These are phyloP conservation scores for Monilinia fructigena DNA, from an alignment of 2,329 filamentous ascomycete species.

Conservation along the genomic window DNA sequence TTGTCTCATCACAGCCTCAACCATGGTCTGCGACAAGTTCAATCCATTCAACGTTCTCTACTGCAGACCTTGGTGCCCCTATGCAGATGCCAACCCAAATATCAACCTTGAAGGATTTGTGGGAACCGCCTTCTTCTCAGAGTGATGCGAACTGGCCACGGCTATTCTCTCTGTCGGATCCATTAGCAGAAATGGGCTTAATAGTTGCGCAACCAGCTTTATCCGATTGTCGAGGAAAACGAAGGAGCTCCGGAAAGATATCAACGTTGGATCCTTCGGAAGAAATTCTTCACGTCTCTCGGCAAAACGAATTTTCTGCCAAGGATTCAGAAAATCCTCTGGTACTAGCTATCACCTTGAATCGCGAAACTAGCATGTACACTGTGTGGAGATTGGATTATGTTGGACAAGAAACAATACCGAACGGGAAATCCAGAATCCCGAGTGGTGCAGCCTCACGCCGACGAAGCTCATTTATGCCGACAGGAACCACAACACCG, in stretches of 20 bases:
- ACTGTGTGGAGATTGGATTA: constrained; percentile 85
- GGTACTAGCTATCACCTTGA: constrained; percentile 76
- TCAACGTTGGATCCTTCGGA: constrained; percentile 71
- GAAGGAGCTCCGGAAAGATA: constrained; percentile 45
- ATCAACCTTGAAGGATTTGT: constrained; percentile 57
- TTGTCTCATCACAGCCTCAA: constrained; percentile 67
- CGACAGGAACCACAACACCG: constrained; percentile 76
- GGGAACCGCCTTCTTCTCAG: constrained; percentile 54
- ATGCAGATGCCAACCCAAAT: constrained; percentile 54
- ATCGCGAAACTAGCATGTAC: constrained; percentile 72
- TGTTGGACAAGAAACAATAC: constrained; percentile 62
- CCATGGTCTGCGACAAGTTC: constrained; percentile 50
- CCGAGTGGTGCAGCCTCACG: constrained; percentile 46
- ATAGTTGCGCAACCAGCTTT: constrained; percentile 62
- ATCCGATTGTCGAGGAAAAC: constrained; percentile 43
- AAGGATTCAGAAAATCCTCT: constrained; percentile 50
- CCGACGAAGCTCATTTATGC: constrained; percentile 61
- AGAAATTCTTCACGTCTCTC: constrained; percentile 79
- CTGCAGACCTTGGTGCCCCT: constrained; percentile 55
- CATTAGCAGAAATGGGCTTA: constrained; percentile 79
- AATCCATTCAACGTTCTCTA: constrained; percentile 54
- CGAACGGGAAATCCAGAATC: constrained; percentile 38
- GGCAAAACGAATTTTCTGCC: constrained; percentile 53
- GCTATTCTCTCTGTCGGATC: constrained; percentile 81
- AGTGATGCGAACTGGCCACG: constrained; percentile 65